Conservation (phyloP, 805 yeast species). For the Ogataea populi-albae region DNA sequence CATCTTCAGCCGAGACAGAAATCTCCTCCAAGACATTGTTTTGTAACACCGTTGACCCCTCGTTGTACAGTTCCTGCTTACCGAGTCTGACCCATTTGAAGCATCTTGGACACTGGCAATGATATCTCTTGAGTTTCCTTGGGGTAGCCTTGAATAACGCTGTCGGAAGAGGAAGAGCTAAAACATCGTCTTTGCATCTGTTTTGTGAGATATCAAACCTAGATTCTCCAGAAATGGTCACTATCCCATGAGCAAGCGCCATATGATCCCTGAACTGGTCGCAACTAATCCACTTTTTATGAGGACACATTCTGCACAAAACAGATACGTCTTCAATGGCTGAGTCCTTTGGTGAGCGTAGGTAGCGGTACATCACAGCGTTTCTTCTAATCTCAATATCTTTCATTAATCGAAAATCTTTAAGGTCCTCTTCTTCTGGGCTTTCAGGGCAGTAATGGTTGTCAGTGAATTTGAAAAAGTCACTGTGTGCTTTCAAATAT, state of each 20-base stretch:
- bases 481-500: constrained; percentile 4
- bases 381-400: constrained; percentile 6
- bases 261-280: constrained; percentile 17
- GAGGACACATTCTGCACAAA: constrained; percentile 24
- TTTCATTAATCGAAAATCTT: constrained; percentile 3
- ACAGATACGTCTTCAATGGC: constrained; percentile 1
- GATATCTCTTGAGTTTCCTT: constrained; percentile 19
- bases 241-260: constrained; percentile 25
- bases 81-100: constrained; percentile 23
- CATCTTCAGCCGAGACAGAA: not conserved
- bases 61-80: constrained; percentile 6
- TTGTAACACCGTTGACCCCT: constrained; percentile 1
- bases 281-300: constrained; percentile 19
- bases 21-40: not conserved
- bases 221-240: constrained; percentile 1
- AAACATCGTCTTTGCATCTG: constrained; percentile 7
- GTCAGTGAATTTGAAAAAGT: constrained; percentile 2
- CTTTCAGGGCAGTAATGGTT: constrained; percentile 18
- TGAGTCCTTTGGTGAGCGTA: constrained; percentile 3
- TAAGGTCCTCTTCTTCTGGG: constrained; percentile 9
- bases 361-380: constrained; percentile 13
- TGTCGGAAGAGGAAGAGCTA: constrained; percentile 19
- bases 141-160: constrained; percentile 16
- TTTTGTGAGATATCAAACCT: too few species aligned
- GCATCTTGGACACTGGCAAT: constrained; percentile 25